Evolutionary conservation across 179 eudicot species (phyloP).

Genomic region (Amaranthus tricolor): DNA sequence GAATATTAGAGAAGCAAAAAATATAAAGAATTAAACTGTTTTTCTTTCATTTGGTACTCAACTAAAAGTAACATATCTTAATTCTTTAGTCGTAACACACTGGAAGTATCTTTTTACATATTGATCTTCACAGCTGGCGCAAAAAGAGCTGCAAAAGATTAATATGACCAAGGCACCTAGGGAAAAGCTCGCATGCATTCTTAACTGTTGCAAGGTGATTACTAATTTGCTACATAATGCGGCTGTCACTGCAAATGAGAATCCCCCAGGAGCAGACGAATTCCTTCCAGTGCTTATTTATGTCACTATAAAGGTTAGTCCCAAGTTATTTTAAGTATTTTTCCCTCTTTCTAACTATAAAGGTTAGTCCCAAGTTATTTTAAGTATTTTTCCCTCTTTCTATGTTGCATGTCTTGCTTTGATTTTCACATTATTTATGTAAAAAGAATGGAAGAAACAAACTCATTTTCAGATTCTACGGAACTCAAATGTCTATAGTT

Average conservation of each 20-base stretch:
- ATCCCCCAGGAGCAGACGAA: slow-evolving; percentile 95
- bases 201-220: slow-evolving; percentile 90
- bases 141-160: slow-evolving; percentile 94
- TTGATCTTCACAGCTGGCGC: slow-evolving; percentile 66
- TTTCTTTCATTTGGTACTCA: neutral
- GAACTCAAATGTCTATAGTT: neutral
- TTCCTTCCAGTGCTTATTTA: slow-evolving; percentile 94
- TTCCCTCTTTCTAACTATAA: slow-evolving; percentile 38
- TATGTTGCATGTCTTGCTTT: neutral
- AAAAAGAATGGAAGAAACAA: neutral
- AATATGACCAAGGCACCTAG: slow-evolving; percentile 96
- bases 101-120: neutral
- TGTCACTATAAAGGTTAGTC: slow-evolving; percentile 89
- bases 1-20: neutral
- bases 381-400: neutral
- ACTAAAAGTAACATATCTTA: neutral
- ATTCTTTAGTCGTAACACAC: neutral
- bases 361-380: slow-evolving; percentile 46
- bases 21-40: neutral
- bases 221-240: slow-evolving; percentile 85
- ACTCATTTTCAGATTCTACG: neutral
- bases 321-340: neutral
- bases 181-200: slow-evolving; percentile 92
- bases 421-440: neutral
- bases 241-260: slow-evolving; percentile 65